Conservation (phyloP, 2,329 filamentous ascomycete genomes). For the Rutstroemia sp. region DNA sequence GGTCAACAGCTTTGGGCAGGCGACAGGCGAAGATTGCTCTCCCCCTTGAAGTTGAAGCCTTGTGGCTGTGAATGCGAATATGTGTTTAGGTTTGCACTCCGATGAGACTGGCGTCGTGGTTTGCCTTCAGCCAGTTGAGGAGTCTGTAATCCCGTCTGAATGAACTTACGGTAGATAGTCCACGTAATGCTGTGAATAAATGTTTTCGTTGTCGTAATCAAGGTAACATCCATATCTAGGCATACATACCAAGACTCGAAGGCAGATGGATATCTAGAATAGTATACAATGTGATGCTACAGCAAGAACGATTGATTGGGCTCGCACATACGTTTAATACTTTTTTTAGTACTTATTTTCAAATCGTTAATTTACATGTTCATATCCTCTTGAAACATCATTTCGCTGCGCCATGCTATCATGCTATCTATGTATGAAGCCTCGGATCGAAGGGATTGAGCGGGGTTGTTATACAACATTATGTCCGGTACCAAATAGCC, state of each 20-base stretch:
- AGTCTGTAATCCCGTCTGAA: too few species aligned
- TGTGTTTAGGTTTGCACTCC: too few species aligned
- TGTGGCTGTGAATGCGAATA: too few species aligned
- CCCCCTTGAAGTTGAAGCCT: neutral
- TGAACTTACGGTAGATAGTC: too few species aligned
- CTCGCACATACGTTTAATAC: neutral
- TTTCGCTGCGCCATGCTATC: slow-evolving; percentile 21
- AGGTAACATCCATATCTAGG: too few species aligned
- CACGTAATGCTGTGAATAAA: too few species aligned
- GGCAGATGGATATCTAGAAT: neutral
- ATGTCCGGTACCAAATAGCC: slow-evolving; percentile 10
- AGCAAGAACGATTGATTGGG: neutral
- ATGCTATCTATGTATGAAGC: slow-evolving; percentile 18
- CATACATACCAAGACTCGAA: neutral
- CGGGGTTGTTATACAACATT: slow-evolving; percentile 28
- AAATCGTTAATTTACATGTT: slow-evolving; percentile 24
- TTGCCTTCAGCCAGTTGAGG: too few species aligned
- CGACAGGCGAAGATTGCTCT: neutral
- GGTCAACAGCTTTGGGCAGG: neutral
- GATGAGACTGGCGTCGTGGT: too few species aligned
- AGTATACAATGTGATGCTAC: neutral
- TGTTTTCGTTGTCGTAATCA: too few species aligned
- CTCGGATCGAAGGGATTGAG: slow-evolving; percentile 24
- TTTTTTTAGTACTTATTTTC: slow-evolving; percentile 4
- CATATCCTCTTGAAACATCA: slow-evolving; percentile 17